Conservation (phyloP, 768 basidiomycete species). For the Serendipita vermifera region DNA sequence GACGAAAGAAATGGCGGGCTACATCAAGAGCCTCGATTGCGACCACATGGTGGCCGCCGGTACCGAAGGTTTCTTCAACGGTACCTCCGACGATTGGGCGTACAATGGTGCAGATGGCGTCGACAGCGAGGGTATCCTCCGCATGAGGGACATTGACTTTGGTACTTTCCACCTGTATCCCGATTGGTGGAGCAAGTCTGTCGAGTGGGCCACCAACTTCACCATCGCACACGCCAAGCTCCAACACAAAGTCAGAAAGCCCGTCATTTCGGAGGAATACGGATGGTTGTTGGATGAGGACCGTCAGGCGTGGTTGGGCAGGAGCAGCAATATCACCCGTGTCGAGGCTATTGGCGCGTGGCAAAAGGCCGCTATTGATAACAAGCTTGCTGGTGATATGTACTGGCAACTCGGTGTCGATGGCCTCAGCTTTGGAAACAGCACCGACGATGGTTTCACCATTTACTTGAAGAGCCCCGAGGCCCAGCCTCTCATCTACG, state of each 20-base stretch:
- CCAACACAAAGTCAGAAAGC: slow-evolving; percentile 13
- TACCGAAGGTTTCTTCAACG: slow-evolving; percentile 17
- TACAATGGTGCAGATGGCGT: slow-evolving; percentile 15
- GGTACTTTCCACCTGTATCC: slow-evolving; percentile 16
- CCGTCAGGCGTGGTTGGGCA: slow-evolving; percentile 11
- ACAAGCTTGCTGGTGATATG: slow-evolving; percentile 14
- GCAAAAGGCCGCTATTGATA: slow-evolving; percentile 12
- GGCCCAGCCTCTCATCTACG: slow-evolving; percentile 13
- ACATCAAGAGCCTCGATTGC: slow-evolving; percentile 17
- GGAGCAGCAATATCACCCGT: slow-evolving; percentile 12
- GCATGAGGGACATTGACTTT: slow-evolving; percentile 11
- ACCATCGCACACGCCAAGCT: slow-evolving; percentile 11
- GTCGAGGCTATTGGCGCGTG: slow-evolving; percentile 12
- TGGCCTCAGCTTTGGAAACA: slow-evolving; percentile 14
- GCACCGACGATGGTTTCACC: slow-evolving; percentile 16
- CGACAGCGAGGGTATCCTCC: slow-evolving; percentile 12
- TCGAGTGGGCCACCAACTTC: slow-evolving; percentile 14
- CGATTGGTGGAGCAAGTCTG: slow-evolving; percentile 17
- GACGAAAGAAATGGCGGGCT: slow-evolving; percentile 15
- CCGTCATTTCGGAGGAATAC: slow-evolving; percentile 15
- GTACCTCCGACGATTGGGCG: slow-evolving; percentile 7
- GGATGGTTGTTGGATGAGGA: slow-evolving; percentile 13
- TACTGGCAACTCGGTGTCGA: slow-evolving; percentile 16
- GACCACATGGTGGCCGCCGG: slow-evolving; percentile 17
- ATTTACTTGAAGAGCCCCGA: slow-evolving; percentile 15